phyloP scores from a whole-genome alignment of 2,329 filamentous ascomycete genomes.

The Fusarium sp. region DNA sequence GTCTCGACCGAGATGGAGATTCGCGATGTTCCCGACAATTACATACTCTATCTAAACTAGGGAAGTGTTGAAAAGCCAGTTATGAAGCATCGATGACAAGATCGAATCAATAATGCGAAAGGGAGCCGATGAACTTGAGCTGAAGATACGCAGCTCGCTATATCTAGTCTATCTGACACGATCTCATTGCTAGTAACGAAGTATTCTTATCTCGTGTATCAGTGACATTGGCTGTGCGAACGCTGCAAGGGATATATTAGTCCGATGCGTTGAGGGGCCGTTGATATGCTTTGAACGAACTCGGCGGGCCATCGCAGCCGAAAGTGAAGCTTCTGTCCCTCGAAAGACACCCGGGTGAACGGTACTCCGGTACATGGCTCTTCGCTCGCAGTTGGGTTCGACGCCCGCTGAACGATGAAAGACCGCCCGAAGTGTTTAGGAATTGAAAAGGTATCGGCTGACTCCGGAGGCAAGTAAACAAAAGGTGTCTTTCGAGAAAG shows the following conservation, averaged over 20 bases:
- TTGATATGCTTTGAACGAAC: neutral
- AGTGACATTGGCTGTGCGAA: neutral
- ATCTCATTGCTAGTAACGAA: neutral
- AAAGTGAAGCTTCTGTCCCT: neutral
- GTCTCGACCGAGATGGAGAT: neutral
- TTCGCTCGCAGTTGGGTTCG: neutral
- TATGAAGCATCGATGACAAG: neutral
- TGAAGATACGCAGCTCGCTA: neutral
- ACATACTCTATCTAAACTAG: neutral
- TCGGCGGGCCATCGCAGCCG: neutral
- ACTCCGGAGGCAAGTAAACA: neutral
- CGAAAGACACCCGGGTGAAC: neutral
- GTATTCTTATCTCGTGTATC: neutral
- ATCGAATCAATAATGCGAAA: neutral
- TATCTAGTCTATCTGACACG: neutral
- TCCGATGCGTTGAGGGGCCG: neutral
- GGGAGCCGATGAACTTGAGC: neutral
- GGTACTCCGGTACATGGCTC: neutral
- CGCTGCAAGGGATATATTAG: neutral
- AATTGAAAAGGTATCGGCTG: neutral
- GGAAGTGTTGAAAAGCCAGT: neutral
- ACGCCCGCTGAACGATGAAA: neutral
- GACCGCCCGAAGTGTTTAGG: neutral
- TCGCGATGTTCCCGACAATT: neutral
- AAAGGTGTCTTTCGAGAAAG: neutral